Evolutionary conservation across 805 yeast species (phyloP), one percentile per base, ranked within the genome.

Genomic region (Pichia occidentalis): DNA sequence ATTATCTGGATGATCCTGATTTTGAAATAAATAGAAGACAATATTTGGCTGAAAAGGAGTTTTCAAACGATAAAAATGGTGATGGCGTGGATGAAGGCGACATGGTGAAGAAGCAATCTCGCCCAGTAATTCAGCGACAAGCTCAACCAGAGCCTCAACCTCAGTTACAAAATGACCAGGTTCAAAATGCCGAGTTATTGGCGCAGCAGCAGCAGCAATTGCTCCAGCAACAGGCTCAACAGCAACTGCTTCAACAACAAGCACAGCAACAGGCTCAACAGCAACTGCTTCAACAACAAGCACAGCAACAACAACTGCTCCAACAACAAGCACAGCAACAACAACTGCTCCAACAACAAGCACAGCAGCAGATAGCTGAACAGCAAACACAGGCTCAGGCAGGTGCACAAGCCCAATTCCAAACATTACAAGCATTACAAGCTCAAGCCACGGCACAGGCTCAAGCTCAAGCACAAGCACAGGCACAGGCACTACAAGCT

Each of bases 1-100:
- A 88, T 50, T 94, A 90, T 58, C 64, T 92, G 48, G 73, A 79
- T 47, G 97, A 90, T 54, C 86, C 88, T 7, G 79, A 80, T 49
- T 86, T 86, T 60, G 95, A 86, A 49, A 61, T 64, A 7, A 86
- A 85, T 56, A 73, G 94, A 57, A 65, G 77, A 43, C 94, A 84
- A 53, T 86, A 83, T 52, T 60, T 85, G 45, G 77, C 76, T 27
- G 90, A 84, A 51, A 78, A 74, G 59, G 70, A 65, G 36, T 67
- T 60, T 17, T 67, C 69, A 39, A 42, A 43, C 18, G 18, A 21
- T 11, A 14, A 14, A 4, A 10, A 17, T 16, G 19, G 24, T 9
- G 13, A 24, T 11, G 36, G 28, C 2, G 44, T 21, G 4, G 37
- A 32, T 32, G 42, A 42, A 30, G 37, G 29, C 24, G 37, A 32